A percentile compares a stretch with the other conserved stretches of the same genome.
phyloP scores from a whole-genome alignment of 2,329 filamentous ascomycete species.

The Alternaria sp. region DNA sequence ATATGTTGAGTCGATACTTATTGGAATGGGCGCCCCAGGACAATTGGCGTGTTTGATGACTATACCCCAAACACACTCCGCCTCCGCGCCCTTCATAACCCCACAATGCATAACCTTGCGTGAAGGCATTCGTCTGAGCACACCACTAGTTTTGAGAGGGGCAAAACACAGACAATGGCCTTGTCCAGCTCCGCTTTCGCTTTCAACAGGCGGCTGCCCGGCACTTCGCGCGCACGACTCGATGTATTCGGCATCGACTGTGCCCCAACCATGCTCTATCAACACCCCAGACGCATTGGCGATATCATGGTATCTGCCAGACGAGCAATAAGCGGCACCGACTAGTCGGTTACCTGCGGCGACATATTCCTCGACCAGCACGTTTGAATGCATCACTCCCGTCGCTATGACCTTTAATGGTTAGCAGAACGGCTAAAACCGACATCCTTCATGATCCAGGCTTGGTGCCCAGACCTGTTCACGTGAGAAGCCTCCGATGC shows the following conservation, averaged over 20 bases:
- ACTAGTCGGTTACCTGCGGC: neutral
- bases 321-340: neutral
- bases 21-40: neutral
- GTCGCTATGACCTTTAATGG: neutral
- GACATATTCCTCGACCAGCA: conserved; percentile 1
- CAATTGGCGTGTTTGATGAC: neutral
- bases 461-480: conserved; percentile 8
- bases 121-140: neutral
- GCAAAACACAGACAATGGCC: neutral
- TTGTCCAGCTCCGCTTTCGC: neutral
- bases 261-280: neutral
- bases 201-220: neutral
- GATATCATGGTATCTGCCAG: neutral
- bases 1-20: neutral
- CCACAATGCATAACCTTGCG: neutral
- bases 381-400: neutral
- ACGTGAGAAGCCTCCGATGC: conserved; percentile 2
- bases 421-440: conserved; percentile 3
- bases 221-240: neutral
- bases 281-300: conserved; percentile 1
- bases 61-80: neutral
- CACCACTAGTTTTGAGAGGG: neutral
- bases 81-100: neutral
- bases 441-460: neutral
- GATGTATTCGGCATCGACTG: neutral